Conservation (phyloP, 139 green algal species). For the Dunaliella sp. region DNA sequence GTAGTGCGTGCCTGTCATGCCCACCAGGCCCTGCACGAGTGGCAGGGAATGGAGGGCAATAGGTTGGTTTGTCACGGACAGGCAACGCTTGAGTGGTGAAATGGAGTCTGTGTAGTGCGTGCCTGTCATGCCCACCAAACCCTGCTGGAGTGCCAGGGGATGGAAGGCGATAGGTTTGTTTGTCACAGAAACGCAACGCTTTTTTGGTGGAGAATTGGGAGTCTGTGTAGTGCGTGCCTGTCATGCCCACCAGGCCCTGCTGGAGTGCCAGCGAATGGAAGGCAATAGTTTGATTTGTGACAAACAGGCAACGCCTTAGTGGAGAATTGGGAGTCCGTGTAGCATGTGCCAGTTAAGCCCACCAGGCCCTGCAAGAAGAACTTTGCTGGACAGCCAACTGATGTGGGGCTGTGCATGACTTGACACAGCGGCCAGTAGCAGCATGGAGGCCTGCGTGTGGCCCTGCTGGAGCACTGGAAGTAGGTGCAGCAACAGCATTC, state of each 20-base stretch:
- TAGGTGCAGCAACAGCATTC: no score
- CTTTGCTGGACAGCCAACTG: background rate
- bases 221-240: slow-evolving; percentile 3
- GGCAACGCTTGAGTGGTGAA: background rate
- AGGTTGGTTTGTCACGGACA: background rate
- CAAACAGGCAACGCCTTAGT: background rate
- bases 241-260: slow-evolving; percentile 75
- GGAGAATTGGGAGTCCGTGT: background rate
- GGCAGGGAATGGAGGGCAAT: background rate
- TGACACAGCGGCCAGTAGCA: no score
- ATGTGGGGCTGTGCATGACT: no score
- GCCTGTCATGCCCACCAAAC: slow-evolving; percentile 77
- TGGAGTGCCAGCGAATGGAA: background rate
- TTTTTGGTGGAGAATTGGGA: background rate
- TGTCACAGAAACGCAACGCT: background rate
- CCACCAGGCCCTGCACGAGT: slow-evolving; percentile 41
- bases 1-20: slow-evolving; percentile 94
- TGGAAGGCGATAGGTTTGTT: background rate
- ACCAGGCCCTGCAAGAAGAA: slow-evolving; percentile 56
- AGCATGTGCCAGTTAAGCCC: slow-evolving; percentile 67
- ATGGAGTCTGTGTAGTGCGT: background rate
- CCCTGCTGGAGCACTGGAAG: no score
- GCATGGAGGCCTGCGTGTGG: no score
- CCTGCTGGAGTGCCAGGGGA: background rate
- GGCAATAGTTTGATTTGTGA: background rate